Base-by-base conservation (phyloP, 495 filamentous ascomycete species). In the Penicillium ochrochloron region DNA sequence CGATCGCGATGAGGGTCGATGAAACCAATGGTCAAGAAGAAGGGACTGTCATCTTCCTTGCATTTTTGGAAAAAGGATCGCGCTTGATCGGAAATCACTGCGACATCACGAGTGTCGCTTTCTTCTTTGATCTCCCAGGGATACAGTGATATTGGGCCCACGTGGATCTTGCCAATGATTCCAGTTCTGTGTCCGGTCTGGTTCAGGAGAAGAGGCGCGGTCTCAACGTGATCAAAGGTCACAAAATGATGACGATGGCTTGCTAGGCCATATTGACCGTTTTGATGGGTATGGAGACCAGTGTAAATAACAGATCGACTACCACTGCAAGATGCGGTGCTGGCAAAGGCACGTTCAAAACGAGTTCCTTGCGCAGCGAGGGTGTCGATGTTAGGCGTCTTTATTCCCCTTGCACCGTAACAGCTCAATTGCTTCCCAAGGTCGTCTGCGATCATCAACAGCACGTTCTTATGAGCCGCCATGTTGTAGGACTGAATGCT, bases 131-230 rank as follows among this genome's bases (percentile, higher is more conserved):
- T 61, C 8, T 78, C 66, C 80, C 80, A 83, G 0, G 75, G 72
- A 62, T 83, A 83, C 0, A 76, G 73, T 2, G 19, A 29, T 2
- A 65, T 55, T 0, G 80, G 75, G 1, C 81, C 81, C 44, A 83
- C 80, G 56, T 83, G 79, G 11, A 83, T 66, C 61, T 83, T 83
- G 3, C 79, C 79, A 39, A 82, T 74, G 7, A 83, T 68, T 0
- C 78, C 78, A 25, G 80, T 82, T 5, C 63, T 67, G 57, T 80
- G 81, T 7, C 78, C 80, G 1, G 65, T 63, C 0, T 67, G 41
- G 3, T 68, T 70, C 37, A 83, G 73, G 0, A 82, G 66, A 3
- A 62, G 65, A 11, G 81, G 80, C 3, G 69, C 70, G 17, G 78
- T 78, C 17, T 79, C 70, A 23, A 82, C 72, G 57, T 81, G 70